phyloP scores from a whole-genome alignment of 1,284 basidiomycete species.

The Ganoderma multipileum region DNA sequence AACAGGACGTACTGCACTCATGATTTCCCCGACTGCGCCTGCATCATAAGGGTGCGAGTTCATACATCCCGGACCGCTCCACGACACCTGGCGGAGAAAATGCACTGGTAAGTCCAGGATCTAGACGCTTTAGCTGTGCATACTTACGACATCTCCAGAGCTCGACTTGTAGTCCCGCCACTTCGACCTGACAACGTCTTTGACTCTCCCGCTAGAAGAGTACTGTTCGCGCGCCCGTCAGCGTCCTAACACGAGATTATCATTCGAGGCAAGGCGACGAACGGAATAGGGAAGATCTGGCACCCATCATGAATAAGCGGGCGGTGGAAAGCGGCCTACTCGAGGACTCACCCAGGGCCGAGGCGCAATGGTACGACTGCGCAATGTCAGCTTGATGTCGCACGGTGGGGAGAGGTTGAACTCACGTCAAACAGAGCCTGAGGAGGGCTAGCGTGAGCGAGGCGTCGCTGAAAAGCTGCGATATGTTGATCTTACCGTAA shows the following conservation, averaged over 20 bases:
- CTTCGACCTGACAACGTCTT: conserved; percentile 50
- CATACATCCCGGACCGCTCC: conserved; percentile 76
- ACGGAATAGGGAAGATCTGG: conserved; percentile 72
- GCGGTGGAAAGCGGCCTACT: background rate
- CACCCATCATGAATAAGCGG: background rate
- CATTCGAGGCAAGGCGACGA: conserved; percentile 24
- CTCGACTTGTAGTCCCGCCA: conserved; percentile 40
- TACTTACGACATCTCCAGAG: conserved; percentile 60
- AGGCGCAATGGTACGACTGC: conserved; percentile 70
- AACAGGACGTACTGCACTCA: conserved; percentile 68
- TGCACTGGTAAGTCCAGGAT: conserved; percentile 40
- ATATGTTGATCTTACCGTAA: conserved; percentile 58
- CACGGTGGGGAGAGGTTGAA: conserved; percentile 13
- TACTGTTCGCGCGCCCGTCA: conserved; percentile 49
- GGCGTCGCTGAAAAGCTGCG: no score
- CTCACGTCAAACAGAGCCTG: conserved; percentile 74
- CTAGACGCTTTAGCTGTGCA: no score
- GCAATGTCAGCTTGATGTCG: background rate
- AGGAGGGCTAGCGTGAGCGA: background rate
- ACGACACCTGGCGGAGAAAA: conserved; percentile 91
- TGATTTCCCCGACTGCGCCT: conserved; percentile 88
- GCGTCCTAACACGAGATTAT: background rate
- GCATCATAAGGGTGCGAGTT: conserved; percentile 88
- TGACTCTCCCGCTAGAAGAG: conserved; percentile 61
- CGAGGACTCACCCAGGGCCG: conserved; percentile 56